Evolutionary conservation across 352 stramenopile species (phyloP).

Genomic region (Thraustotheca clavata): DNA sequence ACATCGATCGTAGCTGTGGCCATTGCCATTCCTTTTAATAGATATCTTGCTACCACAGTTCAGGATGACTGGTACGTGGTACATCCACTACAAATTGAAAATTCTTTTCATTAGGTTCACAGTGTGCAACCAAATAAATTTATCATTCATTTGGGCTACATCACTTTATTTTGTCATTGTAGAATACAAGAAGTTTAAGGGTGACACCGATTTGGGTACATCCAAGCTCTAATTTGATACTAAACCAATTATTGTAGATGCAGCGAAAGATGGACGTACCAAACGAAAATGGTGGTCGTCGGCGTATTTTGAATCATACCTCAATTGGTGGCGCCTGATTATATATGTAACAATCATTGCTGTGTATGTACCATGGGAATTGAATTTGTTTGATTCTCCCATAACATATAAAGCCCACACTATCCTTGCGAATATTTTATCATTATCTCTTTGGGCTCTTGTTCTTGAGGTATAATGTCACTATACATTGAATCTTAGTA

Average conservation of each 20-base stretch:
- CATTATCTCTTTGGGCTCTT: constrained; percentile 4
- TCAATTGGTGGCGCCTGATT: neutral
- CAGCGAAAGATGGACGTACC: too few relatives aligned
- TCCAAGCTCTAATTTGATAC: neutral
- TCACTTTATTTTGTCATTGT: neutral
- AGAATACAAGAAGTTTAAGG: neutral
- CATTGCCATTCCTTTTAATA: neutral
- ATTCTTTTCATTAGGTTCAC: neutral
- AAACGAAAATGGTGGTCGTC: neutral
- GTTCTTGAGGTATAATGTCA: neutral
- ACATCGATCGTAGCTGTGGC: neutral
- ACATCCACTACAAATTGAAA: neutral
- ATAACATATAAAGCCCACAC: neutral
- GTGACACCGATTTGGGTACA: neutral
- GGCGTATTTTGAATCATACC: neutral
- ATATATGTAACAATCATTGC: neutral
- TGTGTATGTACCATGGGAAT: constrained; percentile 11
- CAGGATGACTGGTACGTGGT: neutral
- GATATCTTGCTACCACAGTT: neutral
- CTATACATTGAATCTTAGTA: neutral
- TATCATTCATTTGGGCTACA: neutral
- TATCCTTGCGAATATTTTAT: neutral
- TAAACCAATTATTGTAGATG: too few relatives aligned
- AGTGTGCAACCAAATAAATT: neutral
- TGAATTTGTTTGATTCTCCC: neutral